phyloP scores from a whole-genome alignment of 139 green algal species.

The Limnomonas spitsbergensis region DNA sequence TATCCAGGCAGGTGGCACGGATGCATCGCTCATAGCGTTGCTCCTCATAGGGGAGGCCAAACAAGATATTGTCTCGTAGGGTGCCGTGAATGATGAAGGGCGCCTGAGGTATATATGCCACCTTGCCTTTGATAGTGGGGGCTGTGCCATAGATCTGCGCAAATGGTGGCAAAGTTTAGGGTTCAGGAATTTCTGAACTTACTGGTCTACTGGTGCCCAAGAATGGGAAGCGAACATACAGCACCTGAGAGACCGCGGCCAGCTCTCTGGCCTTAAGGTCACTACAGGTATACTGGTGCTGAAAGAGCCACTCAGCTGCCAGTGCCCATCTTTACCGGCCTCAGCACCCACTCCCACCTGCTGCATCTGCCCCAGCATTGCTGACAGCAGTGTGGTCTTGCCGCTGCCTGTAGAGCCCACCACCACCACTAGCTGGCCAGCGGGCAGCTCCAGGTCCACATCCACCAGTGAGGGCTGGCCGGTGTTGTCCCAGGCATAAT shows the following conservation, averaged over 20 bases:
- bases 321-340: no score
- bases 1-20: slow-evolving; percentile 27
- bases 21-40: slow-evolving; percentile 33
- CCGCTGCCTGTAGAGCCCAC: slow-evolving; percentile 58
- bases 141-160: slow-evolving; percentile 14
- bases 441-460: slow-evolving; percentile 40
- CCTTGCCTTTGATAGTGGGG: slow-evolving; percentile 34
- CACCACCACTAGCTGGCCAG: slow-evolving; percentile 47
- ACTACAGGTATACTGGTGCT: no score
- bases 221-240: neutral
- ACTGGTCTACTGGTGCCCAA: neutral
- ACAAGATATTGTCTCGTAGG: slow-evolving; percentile 78
- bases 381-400: slow-evolving; percentile 67
- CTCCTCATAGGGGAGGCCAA: slow-evolving; percentile 60
- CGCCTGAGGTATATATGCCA: slow-evolving; percentile 73
- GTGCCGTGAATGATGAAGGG: slow-evolving; percentile 73
- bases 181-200: neutral
- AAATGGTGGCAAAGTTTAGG: neutral
- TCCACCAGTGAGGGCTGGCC: slow-evolving; percentile 34
- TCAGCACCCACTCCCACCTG: neutral
- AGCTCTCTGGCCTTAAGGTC: no score
- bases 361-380: slow-evolving; percentile 63
- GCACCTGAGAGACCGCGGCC: no score
- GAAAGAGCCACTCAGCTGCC: no score
- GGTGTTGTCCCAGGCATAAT: slow-evolving; percentile 57